Conservation (phyloP, 768 basidiomycete species). For the Tephrocybe sp. region DNA sequence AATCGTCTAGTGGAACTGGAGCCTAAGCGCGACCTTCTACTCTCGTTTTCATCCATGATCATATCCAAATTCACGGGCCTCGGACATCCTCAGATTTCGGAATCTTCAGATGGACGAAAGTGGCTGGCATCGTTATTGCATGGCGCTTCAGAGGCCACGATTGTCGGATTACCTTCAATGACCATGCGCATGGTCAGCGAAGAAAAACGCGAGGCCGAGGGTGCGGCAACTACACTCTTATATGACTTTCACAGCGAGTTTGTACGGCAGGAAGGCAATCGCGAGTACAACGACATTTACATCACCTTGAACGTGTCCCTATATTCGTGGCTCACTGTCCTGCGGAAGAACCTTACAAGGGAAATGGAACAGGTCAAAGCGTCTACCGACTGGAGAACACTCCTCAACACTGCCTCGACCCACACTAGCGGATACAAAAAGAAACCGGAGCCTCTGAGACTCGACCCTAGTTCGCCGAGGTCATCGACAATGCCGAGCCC, state of each 20-base stretch:
- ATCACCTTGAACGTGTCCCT: conserved; percentile 81
- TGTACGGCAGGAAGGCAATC: conserved; percentile 47
- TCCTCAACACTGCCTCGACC: conserved; percentile 28
- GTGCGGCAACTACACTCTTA: conserved; percentile 38
- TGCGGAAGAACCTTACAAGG: conserved; percentile 70
- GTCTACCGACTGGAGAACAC: conserved; percentile 51
- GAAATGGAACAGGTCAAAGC: conserved; percentile 76
- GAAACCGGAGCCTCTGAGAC: conserved; percentile 36
- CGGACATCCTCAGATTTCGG: conserved; percentile 41
- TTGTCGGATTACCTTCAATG: conserved; percentile 82
- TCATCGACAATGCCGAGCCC: conserved; percentile 30
- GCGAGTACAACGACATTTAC: conserved; percentile 72
- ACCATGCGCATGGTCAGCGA: conserved; percentile 77
- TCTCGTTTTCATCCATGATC: conserved; percentile 74
- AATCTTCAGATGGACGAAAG: conserved; percentile 41
- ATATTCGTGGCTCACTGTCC: conserved; percentile 77
- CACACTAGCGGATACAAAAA: conserved; percentile 28
- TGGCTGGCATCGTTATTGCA: conserved; percentile 65
- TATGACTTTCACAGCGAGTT: conserved; percentile 78
- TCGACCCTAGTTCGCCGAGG: conserved; percentile 24
- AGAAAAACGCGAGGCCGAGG: conserved; percentile 47
- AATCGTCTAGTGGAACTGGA: conserved; percentile 59
- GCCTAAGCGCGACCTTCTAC: conserved; percentile 57
- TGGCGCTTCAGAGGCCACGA: conserved; percentile 64
- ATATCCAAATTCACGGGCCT: conserved; percentile 72